Evolutionary conservation across 2,329 filamentous ascomycete genomes (phyloP), one percentile per base, ranked within the genome.

Genomic region (Aspergillus ochraceus): DNA sequence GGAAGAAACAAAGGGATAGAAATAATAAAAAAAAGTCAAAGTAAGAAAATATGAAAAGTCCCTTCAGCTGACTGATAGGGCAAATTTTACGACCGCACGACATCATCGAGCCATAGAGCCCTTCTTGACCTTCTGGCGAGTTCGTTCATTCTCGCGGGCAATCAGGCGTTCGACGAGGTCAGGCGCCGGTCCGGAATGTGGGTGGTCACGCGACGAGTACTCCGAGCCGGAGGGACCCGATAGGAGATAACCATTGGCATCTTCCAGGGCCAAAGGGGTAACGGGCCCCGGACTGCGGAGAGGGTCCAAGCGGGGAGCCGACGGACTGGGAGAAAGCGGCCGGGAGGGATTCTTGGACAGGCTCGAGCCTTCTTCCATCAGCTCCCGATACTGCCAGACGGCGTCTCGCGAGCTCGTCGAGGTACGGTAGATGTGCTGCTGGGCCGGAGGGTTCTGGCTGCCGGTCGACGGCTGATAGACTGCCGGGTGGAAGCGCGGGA

Each of bases 401-500:
- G 70, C 69, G 58, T 76, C 77, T 45, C 77, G 76, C 53, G 75
- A 76, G 36, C 67, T 70, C 2, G 71, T 72, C 22, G 69, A 60
- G 50, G 70, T 70, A 57, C 70, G 74, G 56, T 76, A 72, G 4
- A 69, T 65, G 30, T 67, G 64, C 26, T 73, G 72, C 59, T 73
- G 75, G 14, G 58, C 60, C 22, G 64, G 63, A 26, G 62, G 29
- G 26, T 59, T 66, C 54, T 69, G 67, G 10, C 68, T 60, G 52
- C 58, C 66, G 47, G 63, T 63, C 9, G 66, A 60, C 6, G 75
- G 68, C 55, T 76, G 76, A 60, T 79, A 81, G 58, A 79, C 75
- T 10, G 77, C 74, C 1, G 79, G 79, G 64, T 81, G 78, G 63
- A 79, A 80, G 29, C 78, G 74, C n/a, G 79, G 79, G 19, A 81